Base-by-base conservation (phyloP, 169 alveolate species). In the Cryptosporidium xiaoi region DNA sequence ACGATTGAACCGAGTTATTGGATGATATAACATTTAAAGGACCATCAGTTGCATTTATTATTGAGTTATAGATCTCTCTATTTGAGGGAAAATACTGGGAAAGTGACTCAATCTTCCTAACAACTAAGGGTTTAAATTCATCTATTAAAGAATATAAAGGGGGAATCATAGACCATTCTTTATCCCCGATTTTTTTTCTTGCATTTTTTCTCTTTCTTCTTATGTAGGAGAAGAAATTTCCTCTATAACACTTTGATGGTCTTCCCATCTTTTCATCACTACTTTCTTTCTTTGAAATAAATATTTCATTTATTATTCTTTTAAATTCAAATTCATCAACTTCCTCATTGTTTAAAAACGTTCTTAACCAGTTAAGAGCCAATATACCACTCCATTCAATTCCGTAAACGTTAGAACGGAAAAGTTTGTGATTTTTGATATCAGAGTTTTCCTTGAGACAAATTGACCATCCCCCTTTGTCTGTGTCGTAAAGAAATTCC, bases 371-470 rank as follows among this genome's bases (percentile, higher is more conserved):
- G 13, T 56, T 62, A 40, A 77, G 44, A 33, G 87, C 71, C 31
- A 62, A 27, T 31, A 77, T 8, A 15, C 87, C 87, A 77, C 87
- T 77, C 87, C 87, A 77, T 36, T 77, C 87, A 58, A 77, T 77
- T 24, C 87, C 87, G 58, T 58, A 10, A 6, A 24, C 13, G 20
- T 46, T 34, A 8, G 87, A 77, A 40, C 8, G 40, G 13, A 77
- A 77, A 1, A 34, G 51, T 10, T 56, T 60, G 15, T 51, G 34
- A 33, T 62, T 36, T 36, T 60, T 50, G 15, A 16, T 34, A 36
- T 8, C 29, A n/a, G 16, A n/a, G 16, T 18, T 34, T 34, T 71
- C 29, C 8, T 7, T 31, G n/a, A 33, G 18, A 16, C 40, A 51
- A 27, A 50, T 34, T 3, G 40, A 20, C 87, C 87, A 77, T 24